A percentile compares a stretch with the other conserved stretches of the same genome.
Evolutionary conservation across 176 grass and related monocot species (phyloP).

Genomic region (Ensete ventricosum): DNA sequence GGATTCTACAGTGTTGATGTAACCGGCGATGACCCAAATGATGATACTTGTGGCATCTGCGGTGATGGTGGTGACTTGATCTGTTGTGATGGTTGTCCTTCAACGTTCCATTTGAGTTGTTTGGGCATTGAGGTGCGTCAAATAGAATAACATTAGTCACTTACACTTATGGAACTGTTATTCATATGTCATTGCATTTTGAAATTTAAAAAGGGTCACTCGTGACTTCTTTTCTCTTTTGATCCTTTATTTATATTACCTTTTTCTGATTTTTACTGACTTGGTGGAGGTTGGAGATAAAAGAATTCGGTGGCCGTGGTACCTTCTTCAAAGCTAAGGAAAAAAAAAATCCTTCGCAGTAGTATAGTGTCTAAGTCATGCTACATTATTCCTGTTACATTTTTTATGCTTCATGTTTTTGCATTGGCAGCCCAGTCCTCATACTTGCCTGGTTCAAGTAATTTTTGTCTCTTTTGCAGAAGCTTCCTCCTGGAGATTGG

Average conservation of each 20-base stretch:
- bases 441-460: not conserved
- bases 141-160: conserved; percentile 1
- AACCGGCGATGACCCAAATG: conserved; percentile 59
- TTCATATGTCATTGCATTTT: not conserved
- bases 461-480: conserved; percentile 39
- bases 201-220: not conserved
- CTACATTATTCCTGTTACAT: not conserved
- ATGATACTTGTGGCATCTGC: conserved; percentile 92
- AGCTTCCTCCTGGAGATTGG: conserved; percentile 81
- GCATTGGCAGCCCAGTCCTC: not conserved
- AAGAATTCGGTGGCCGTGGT: not conserved
- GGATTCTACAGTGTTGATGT: conserved; percentile 62
- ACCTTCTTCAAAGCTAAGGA: not conserved
- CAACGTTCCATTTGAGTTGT: conserved; percentile 84
- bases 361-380: not conserved
- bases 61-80: conserved; percentile 86
- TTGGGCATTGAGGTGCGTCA: conserved; percentile 71
- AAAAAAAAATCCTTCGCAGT: not conserved
- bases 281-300: not conserved
- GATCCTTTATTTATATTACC: not conserved
- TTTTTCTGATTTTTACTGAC: not conserved
- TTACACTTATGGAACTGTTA: not conserved
- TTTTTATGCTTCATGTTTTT: not conserved
- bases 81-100: conserved; percentile 77
- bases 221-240: not conserved